These are phyloP conservation scores for Phytophthora foliorum DNA, from an alignment of 352 stramenopile species.

Conservation along the genomic window DNA sequence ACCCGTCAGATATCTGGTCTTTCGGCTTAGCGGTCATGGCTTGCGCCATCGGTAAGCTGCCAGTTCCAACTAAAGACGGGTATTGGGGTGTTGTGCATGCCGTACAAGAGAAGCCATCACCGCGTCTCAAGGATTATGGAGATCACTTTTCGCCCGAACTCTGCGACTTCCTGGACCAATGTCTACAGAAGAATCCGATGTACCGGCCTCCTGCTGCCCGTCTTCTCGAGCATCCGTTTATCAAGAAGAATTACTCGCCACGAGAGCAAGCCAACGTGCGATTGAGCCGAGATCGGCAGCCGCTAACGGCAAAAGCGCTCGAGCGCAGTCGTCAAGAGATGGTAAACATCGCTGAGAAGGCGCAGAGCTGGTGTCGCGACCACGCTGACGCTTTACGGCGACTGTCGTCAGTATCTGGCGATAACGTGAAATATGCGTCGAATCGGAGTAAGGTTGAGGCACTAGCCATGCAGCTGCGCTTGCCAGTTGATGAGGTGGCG, in stretches of 20 bases:
- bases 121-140: slow-evolving; percentile 69
- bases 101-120: slow-evolving; percentile 81
- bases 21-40: slow-evolving; percentile 88
- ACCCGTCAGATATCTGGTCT: slow-evolving; percentile 87
- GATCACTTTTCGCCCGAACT: slow-evolving; percentile 72
- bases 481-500: slow-evolving; percentile 62
- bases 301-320: slow-evolving; percentile 22
- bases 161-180: slow-evolving; percentile 84
- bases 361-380: slow-evolving; percentile 63
- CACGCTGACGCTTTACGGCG: slow-evolving; percentile 50
- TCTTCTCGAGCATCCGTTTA: slow-evolving; percentile 79
- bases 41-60: slow-evolving; percentile 88
- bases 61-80: slow-evolving; percentile 82
- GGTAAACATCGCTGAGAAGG: slow-evolving; percentile 55
- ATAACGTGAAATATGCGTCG: slow-evolving; percentile 15
- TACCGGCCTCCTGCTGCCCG: slow-evolving; percentile 54
- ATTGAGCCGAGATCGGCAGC: slow-evolving; percentile 34
- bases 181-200: slow-evolving; percentile 84
- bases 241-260: slow-evolving; percentile 64
- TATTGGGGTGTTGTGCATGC: slow-evolving; percentile 93
- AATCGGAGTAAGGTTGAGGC: slow-evolving; percentile 45
- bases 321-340: slow-evolving; percentile 53
- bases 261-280: slow-evolving; percentile 35
- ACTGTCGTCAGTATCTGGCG: slow-evolving; percentile 17
- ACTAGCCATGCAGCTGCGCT: slow-evolving; percentile 57